phyloP scores from a whole-genome alignment of 2,329 filamentous ascomycete species.

The Knoxdaviesia capensis region DNA sequence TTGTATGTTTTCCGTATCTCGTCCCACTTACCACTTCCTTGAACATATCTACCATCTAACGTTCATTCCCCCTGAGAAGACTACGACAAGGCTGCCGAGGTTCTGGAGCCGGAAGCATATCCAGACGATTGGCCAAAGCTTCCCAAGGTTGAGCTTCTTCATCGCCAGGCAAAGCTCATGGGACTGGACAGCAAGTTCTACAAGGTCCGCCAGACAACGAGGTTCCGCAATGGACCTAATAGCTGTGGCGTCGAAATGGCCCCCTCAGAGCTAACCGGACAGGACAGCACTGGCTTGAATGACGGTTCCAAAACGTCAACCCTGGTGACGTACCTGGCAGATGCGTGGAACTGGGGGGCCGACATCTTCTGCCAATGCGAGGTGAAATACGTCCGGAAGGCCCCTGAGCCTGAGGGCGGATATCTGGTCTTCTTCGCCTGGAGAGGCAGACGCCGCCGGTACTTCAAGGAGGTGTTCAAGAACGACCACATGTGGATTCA shows the following conservation, averaged over 20 bases:
- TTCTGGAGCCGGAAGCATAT: slow-evolving; percentile 38
- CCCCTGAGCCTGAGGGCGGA: slow-evolving; percentile 22
- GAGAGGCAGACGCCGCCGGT: slow-evolving; percentile 36
- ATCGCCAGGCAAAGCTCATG: slow-evolving; percentile 32
- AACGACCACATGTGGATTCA: slow-evolving; percentile 47
- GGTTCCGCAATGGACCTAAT: slow-evolving; percentile 40
- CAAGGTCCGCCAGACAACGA: slow-evolving; percentile 39
- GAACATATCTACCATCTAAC: not conserved
- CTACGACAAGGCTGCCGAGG: slow-evolving; percentile 30
- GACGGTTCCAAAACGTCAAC: slow-evolving; percentile 49
- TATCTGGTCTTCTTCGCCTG: slow-evolving; percentile 46
- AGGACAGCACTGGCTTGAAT: slow-evolving; percentile 44
- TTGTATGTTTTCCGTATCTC: slow-evolving; percentile 19
- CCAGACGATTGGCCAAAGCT: slow-evolving; percentile 35
- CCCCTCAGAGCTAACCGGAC: slow-evolving; percentile 36
- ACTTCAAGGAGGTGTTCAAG: slow-evolving; percentile 32
- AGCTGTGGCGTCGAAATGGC: slow-evolving; percentile 44
- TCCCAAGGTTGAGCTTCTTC: slow-evolving; percentile 34
- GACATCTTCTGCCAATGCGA: slow-evolving; percentile 53
- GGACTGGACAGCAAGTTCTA: slow-evolving; percentile 31
- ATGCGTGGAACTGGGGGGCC: slow-evolving; percentile 54
- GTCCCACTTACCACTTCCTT: not conserved
- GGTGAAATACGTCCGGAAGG: slow-evolving; percentile 39
- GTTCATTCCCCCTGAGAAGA: slow-evolving; percentile 17
- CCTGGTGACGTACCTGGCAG: slow-evolving; percentile 44